Conservation (phyloP, 1,284 basidiomycete genomes). For the Cryptococcus sp. region DNA sequence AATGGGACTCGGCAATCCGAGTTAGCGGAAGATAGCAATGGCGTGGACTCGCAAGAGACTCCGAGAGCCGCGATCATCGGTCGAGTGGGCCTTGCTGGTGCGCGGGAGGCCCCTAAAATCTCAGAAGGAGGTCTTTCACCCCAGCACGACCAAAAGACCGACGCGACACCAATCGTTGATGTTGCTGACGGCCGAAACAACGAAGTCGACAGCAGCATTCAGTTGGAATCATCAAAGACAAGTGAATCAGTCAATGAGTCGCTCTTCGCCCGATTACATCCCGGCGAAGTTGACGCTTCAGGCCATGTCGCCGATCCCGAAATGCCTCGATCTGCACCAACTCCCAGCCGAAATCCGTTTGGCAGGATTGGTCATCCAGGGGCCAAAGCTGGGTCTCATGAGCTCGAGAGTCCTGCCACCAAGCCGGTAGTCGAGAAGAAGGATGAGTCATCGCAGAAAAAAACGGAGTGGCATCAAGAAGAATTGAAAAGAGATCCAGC, state of each 20-base stretch:
- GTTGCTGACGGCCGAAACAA: background rate
- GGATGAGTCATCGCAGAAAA: background rate
- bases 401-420: background rate
- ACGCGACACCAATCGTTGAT: background rate
- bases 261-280: too few relatives aligned
- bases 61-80: slow-evolving; percentile 5
- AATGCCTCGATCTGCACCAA: too few relatives aligned
- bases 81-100: slow-evolving; percentile 16
- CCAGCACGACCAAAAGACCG: background rate
- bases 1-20: too few relatives aligned
- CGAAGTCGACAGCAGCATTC: background rate
- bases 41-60: too few relatives aligned
- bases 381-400: background rate
- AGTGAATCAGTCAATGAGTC: too few relatives aligned
- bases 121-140: background rate
- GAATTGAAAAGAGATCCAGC: slow-evolving; percentile 1
- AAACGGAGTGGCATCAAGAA: background rate
- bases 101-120: slow-evolving; percentile 1
- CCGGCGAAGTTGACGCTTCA: too few relatives aligned
- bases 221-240: background rate
- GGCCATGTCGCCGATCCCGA: too few relatives aligned
- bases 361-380: background rate
- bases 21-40: too few relatives aligned
- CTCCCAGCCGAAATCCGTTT: background rate
- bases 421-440: background rate